A percentile compares a stretch with the other conserved stretches of the same genome.
phyloP scores from a whole-genome alignment of 1,284 basidiomycete genomes.

The Leccinum fallax region DNA sequence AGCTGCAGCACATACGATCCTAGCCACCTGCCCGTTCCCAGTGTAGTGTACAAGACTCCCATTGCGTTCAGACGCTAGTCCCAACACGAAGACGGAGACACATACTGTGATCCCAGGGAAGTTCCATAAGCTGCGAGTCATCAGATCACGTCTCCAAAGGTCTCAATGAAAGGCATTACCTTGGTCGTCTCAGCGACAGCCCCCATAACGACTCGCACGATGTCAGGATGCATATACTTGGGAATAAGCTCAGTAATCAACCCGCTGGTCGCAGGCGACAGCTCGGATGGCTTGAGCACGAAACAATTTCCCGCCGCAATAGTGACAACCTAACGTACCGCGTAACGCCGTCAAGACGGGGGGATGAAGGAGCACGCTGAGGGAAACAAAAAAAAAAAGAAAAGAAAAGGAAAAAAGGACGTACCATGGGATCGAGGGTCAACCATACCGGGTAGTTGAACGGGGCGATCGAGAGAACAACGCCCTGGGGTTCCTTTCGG shows the following conservation, averaged over 20 bases:
- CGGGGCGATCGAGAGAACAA: too few relatives aligned
- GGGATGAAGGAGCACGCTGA: not conserved
- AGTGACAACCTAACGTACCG: conserved; percentile 54
- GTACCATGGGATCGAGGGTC: too few relatives aligned
- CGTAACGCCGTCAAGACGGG: not conserved
- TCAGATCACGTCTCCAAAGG: not conserved
- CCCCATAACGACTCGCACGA: conserved; percentile 77
- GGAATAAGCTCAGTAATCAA: conserved; percentile 76
- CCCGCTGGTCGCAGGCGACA: conserved; percentile 64
- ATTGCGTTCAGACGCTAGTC: not conserved
- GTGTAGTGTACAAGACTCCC: conserved; percentile 46
- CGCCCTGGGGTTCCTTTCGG: too few relatives aligned
- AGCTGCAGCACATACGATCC: conserved; percentile 84
- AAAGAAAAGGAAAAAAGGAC: too few relatives aligned
- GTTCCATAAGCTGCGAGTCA: conserved; percentile 61
- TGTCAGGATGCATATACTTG: conserved; percentile 79
- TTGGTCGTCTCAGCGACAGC: conserved; percentile 74
- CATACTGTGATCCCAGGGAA: conserved; percentile 87
- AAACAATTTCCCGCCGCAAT: conserved; percentile 81
- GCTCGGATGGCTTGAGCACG: conserved; percentile 82
- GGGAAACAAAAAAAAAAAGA: too few relatives aligned
- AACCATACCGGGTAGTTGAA: too few relatives aligned
- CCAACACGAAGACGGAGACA: not conserved
- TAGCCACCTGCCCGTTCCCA: conserved; percentile 77
- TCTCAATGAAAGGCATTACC: conserved; percentile 34